phyloP scores from a whole-genome alignment of 371 early-diverging fungal genomes.

The Mucor mucedo region DNA sequence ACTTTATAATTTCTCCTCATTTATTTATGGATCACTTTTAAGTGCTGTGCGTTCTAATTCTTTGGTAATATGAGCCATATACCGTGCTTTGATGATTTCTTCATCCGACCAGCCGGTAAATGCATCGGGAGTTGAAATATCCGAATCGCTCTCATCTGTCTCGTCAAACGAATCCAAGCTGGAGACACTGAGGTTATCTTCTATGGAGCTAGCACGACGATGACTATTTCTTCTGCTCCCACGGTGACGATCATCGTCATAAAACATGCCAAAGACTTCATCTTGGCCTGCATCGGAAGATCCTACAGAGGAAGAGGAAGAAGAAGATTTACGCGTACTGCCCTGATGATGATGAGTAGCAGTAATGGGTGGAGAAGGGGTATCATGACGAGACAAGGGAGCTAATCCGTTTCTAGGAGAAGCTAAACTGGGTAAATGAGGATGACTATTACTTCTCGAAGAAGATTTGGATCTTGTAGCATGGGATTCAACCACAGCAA shows the following conservation, averaged over 20 bases:
- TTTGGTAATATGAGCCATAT: slow-evolving; percentile 27
- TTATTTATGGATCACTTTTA: neutral
- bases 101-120: slow-evolving; percentile 57
- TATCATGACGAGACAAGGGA: neutral
- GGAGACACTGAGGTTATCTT: slow-evolving; percentile 10
- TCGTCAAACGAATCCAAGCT: slow-evolving; percentile 18
- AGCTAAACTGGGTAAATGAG: slow-evolving; percentile 1
- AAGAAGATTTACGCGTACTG: slow-evolving; percentile 20
- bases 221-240: neutral
- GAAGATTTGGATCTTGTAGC: neutral
- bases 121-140: slow-evolving; percentile 19
- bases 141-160: slow-evolving; percentile 24
- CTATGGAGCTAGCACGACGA: slow-evolving; percentile 6
- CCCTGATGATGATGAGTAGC: slow-evolving; percentile 6
- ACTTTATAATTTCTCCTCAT: neutral
- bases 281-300: slow-evolving; percentile 36
- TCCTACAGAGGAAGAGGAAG: slow-evolving; percentile 12
- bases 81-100: slow-evolving; percentile 42
- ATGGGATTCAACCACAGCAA: slow-evolving; percentile 54
- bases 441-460: slow-evolving; percentile 1
- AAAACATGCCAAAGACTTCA: slow-evolving; percentile 53
- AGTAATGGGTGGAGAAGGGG: slow-evolving; percentile 8
- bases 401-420: neutral
- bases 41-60: slow-evolving; percentile 29
- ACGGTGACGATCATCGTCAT: slow-evolving; percentile 35